Conservation (phyloP, 2,329 filamentous ascomycete species). For the Pyricularia sp. region DNA sequence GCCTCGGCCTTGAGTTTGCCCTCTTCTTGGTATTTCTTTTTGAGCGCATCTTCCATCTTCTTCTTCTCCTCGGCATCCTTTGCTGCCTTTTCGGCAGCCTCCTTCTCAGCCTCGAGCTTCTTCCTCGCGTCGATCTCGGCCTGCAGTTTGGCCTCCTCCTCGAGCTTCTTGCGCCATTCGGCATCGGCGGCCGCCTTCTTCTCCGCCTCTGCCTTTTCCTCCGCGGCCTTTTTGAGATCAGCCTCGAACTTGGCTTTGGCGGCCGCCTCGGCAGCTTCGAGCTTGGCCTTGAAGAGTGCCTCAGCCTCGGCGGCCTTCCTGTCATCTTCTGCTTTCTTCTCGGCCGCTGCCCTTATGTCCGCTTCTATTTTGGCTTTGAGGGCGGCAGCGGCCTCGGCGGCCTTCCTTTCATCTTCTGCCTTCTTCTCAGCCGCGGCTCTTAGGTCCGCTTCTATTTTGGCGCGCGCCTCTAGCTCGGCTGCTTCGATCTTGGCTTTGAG, state of each 20-base stretch:
- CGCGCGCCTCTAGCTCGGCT: not conserved
- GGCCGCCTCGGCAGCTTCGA: constrained; percentile 35
- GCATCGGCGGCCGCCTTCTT: constrained; percentile 22
- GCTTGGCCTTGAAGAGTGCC: constrained; percentile 24
- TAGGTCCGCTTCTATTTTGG: constrained; percentile 33
- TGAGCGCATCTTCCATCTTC: constrained; percentile 47
- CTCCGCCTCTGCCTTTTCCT: constrained; percentile 19
- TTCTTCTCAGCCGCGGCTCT: constrained; percentile 25
- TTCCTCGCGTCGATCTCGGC: constrained; percentile 31
- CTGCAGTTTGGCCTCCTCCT: constrained; percentile 32
- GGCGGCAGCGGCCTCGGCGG: constrained; percentile 23
- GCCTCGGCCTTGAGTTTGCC: constrained; percentile 35
- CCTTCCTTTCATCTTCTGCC: constrained; percentile 16
- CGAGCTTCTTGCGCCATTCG: constrained; percentile 35
- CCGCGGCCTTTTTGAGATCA: constrained; percentile 24
- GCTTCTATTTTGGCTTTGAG: constrained; percentile 29
- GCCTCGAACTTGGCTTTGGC: constrained; percentile 30
- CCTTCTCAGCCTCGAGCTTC: constrained; percentile 36
- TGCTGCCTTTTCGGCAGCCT: constrained; percentile 31
- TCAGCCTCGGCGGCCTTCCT: constrained; percentile 22
- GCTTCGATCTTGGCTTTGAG: constrained; percentile 29
- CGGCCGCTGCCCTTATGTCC: constrained; percentile 26
- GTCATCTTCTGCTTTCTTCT: constrained; percentile 18
- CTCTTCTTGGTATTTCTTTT: constrained; percentile 36
- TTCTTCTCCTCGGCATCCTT: constrained; percentile 40